These are phyloP conservation scores for Vaccinium vitisidaea DNA, from an alignment of 148 eudicot genomes.

Conservation along the genomic window DNA sequence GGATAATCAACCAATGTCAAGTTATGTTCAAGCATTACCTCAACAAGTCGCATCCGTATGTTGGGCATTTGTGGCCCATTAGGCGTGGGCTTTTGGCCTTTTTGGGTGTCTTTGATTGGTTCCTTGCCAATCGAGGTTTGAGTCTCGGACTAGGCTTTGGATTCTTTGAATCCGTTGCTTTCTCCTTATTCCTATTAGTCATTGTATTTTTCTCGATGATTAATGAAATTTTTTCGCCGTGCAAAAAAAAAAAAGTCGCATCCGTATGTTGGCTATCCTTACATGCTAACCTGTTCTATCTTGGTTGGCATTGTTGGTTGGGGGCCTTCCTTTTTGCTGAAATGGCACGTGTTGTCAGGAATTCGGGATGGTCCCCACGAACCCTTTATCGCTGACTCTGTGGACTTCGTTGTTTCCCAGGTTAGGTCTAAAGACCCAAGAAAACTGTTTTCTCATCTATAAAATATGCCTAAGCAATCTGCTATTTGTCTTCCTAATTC, in stretches of 20 bases:
- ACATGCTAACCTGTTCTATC: slow-evolving; percentile 18
- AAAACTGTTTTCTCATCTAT: neutral
- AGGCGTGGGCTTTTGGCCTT: too few relatives aligned
- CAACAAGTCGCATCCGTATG: too few relatives aligned
- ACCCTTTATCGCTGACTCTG: slow-evolving; percentile 98
- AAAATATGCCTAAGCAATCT: neutral
- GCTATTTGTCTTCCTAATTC: neutral
- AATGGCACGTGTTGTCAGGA: slow-evolving; percentile 82
- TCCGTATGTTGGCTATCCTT: slow-evolving; percentile 3
- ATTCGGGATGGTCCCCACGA: slow-evolving; percentile 92
- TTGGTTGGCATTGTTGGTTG: slow-evolving; percentile 74
- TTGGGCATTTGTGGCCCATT: too few relatives aligned
- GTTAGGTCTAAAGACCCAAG: slow-evolving; percentile 28
- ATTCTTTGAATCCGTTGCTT: too few relatives aligned
- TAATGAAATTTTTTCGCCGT: too few relatives aligned
- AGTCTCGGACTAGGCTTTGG: too few relatives aligned
- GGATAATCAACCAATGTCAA: neutral
- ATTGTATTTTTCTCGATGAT: too few relatives aligned
- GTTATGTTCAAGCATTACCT: neutral
- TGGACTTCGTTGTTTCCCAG: slow-evolving; percentile 98
- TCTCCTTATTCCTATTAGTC: too few relatives aligned
- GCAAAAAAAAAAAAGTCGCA: too few relatives aligned
- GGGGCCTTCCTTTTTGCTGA: slow-evolving; percentile 92
- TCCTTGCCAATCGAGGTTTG: too few relatives aligned
- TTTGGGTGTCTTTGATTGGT: too few relatives aligned